A percentile compares a stretch with the other conserved stretches of the same genome.
Evolutionary conservation across 2,329 filamentous ascomycete species (phyloP).

Genomic region (Alternaria brassicicola): DNA sequence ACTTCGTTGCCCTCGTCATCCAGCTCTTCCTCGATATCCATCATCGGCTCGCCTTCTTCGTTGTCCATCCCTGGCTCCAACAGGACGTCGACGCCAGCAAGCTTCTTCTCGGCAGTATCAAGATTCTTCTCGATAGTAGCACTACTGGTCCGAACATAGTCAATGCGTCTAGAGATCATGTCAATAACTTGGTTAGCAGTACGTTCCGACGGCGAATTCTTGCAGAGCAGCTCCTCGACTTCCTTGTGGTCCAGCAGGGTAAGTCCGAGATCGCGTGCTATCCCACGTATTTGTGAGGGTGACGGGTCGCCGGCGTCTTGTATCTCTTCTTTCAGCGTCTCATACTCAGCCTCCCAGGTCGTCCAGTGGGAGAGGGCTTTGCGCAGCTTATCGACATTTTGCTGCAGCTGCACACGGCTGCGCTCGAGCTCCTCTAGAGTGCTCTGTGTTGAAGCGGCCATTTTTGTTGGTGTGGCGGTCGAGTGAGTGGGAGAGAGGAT

Average conservation of each 20-base stretch:
- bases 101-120: conserved; percentile 69
- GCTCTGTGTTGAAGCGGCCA: conserved; percentile 48
- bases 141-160: conserved; percentile 88
- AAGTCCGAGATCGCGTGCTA: conserved; percentile 66
- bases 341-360: conserved; percentile 89
- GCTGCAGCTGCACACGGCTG: conserved; percentile 76
- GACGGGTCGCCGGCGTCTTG: conserved; percentile 48
- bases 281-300: conserved; percentile 44
- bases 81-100: conserved; percentile 63
- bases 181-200: conserved; percentile 68
- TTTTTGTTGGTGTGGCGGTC: conserved; percentile 12
- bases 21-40: conserved; percentile 89
- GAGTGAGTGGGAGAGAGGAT: background rate
- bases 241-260: conserved; percentile 68
- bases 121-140: conserved; percentile 75
- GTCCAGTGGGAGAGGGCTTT: conserved; percentile 86
- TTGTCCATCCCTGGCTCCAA: conserved; percentile 67
- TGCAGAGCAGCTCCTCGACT: conserved; percentile 60
- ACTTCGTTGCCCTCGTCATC: conserved; percentile 90
- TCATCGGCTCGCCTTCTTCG: conserved; percentile 76
- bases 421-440: conserved; percentile 73
- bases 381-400: conserved; percentile 73
- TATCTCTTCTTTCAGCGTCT: conserved; percentile 84
- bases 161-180: conserved; percentile 75
- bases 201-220: conserved; percentile 54